Base-by-base conservation (phyloP, 2,329 filamentous ascomycete genomes). In the Pyrenophora tritici-repentis region DNA sequence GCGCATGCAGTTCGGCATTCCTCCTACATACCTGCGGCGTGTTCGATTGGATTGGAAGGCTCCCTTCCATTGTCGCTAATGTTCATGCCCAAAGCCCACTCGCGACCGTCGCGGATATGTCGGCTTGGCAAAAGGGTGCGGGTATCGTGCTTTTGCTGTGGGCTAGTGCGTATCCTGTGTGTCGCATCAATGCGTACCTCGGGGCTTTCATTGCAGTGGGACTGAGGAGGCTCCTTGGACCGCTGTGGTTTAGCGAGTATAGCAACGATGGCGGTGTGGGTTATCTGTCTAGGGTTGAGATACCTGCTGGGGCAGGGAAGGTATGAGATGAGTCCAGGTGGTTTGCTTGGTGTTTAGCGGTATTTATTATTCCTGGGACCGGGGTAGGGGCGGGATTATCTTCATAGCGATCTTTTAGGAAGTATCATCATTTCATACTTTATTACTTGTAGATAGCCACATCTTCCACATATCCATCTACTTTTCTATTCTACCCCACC, bases 141-240 rank as follows among this genome's bases (percentile, higher is more conserved):
- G 34, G 40, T 1, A 16, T 57, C 20, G n/a, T 63, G 1, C 13
- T 66, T 13, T 0, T 59, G 0, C 36, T 66, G 1, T 65, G 63
- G 63, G 17, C 59, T 3, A 39, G 52, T 4, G 60, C 63, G 7
- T 60, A 64, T n/a, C 59, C 61, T 1, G 45, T 66, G 2, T 54
- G 54, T 6, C 38, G 48, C 7, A 20, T 66, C 29, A 65, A 59
- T 26, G 46, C 24, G 0, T 57, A 43, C 14, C 42, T 66, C 18
- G 59, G 56, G 2, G 31, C 12, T 1, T 35, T 54, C 8, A 37
- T 59, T 2, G 36, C 38, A 1, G 8, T 17, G 1, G 26, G 31
- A 2, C 17, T 63, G 32, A 22, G 41, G n/a, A 47, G 42, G 2
- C 3, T 62, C 1, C 36, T 63, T 1, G 20, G 47, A 9, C 45